phyloP scores from a whole-genome alignment of 148 eudicot species.

The Polygonum maritimum region DNA sequence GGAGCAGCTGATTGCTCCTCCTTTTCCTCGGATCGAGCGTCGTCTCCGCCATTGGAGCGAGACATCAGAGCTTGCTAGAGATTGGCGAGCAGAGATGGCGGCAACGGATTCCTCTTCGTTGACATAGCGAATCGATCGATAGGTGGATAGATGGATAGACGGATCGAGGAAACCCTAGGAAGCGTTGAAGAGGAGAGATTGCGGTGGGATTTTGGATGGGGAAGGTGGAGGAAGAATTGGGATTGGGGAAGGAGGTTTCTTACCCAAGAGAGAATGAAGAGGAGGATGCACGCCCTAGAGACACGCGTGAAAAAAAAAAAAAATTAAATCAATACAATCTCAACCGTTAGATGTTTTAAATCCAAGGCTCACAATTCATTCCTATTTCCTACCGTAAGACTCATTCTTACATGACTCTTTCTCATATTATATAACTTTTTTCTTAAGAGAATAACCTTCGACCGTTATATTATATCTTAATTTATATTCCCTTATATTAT shows the following conservation, averaged over 20 bases:
- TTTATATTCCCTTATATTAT: no score
- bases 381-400: no score
- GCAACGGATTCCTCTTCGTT: slow-evolving; percentile 27
- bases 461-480: no score
- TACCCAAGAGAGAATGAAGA: no score
- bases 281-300: no score
- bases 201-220: background rate
- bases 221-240: background rate
- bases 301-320: no score
- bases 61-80: slow-evolving; percentile 43
- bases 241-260: slow-evolving; percentile 4
- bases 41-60: slow-evolving; percentile 13
- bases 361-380: no score
- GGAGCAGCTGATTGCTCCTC: slow-evolving; percentile 10
- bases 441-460: no score
- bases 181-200: background rate
- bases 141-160: background rate
- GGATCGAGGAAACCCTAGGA: slow-evolving; percentile 17
- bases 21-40: slow-evolving; percentile 12
- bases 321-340: no score
- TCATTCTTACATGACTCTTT: no score
- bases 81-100: slow-evolving; percentile 56
- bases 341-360: no score
- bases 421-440: no score
- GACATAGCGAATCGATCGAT: slow-evolving; percentile 13